Conservation (phyloP, 768 basidiomycete species). For the Termitomyces sp. region DNA sequence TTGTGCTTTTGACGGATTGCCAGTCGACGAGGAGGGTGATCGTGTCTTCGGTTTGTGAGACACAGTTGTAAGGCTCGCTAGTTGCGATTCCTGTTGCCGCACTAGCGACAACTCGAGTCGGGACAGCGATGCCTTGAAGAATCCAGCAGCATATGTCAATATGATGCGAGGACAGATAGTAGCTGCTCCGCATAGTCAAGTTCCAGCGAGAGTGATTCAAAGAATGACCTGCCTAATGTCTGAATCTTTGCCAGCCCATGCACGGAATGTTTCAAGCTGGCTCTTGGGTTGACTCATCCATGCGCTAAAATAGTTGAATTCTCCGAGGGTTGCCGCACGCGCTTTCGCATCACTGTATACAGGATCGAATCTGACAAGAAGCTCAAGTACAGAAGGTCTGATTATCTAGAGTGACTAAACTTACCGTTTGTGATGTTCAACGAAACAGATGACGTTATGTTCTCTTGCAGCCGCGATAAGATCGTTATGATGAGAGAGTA, state of each 20-base stretch:
- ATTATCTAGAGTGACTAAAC: constrained; percentile 3
- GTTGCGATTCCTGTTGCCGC: constrained; percentile 91
- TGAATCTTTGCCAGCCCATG: constrained; percentile 93
- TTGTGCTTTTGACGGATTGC: constrained; percentile 72
- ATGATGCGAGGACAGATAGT: constrained; percentile 94
- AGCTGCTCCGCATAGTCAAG: constrained; percentile 37
- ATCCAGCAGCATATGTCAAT: constrained; percentile 89
- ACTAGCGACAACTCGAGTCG: constrained; percentile 85
- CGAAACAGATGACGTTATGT: constrained; percentile 81
- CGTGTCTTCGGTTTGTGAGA: constrained; percentile 85
- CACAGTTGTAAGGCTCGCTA: constrained; percentile 82
- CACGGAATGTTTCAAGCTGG: constrained; percentile 90
- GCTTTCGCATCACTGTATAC: constrained; percentile 89
- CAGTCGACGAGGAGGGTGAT: constrained; percentile 94
- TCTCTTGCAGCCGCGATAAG: constrained; percentile 73
- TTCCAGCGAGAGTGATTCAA: not conserved
- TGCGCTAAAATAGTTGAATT: constrained; percentile 93
- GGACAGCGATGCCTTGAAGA: constrained; percentile 66
- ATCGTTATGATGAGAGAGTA: constrained; percentile 75
- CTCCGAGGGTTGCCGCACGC: constrained; percentile 69
- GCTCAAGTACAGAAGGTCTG: not conserved
- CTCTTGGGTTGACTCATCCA: constrained; percentile 99
- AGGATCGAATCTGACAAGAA: constrained; percentile 63
- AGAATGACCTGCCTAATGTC: constrained; percentile 63
- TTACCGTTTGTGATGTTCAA: constrained; percentile 91